phyloP scores from a whole-genome alignment of 2,329 filamentous ascomycete species.

The Ophiobolus disseminans region DNA sequence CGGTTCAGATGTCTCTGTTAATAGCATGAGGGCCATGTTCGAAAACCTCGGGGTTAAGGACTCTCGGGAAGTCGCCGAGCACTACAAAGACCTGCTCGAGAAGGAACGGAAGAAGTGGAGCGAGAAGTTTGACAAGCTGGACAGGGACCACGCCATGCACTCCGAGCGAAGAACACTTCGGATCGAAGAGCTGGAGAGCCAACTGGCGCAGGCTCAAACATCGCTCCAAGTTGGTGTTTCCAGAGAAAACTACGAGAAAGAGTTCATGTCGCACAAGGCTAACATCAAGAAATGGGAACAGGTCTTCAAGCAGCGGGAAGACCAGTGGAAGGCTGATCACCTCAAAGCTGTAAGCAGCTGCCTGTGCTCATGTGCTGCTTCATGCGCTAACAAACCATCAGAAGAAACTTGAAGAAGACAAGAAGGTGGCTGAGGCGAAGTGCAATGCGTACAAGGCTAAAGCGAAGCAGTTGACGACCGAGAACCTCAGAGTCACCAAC shows the following conservation, averaged over 20 bases:
- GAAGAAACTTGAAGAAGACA: conserved; percentile 32
- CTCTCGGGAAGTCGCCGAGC: conserved; percentile 52
- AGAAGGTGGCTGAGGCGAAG: conserved; percentile 34
- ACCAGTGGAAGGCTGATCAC: conserved; percentile 34
- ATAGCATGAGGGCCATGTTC: conserved; percentile 70
- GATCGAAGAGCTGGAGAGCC: conserved; percentile 41
- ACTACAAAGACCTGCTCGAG: conserved; percentile 53
- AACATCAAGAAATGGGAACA: conserved; percentile 43
- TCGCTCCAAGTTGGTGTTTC: conserved; percentile 33
- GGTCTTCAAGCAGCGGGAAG: conserved; percentile 40
- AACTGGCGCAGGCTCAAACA: conserved; percentile 26
- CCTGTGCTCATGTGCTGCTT: neutral
- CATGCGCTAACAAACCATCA: conserved; percentile 11
- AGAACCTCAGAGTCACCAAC: conserved; percentile 26
- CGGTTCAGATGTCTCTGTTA: conserved; percentile 48
- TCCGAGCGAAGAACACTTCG: conserved; percentile 34
- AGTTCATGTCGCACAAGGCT: conserved; percentile 38
- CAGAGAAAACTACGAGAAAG: conserved; percentile 38
- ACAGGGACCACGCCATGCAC: conserved; percentile 72
- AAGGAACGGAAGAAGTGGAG: conserved; percentile 50
- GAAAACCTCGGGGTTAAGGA: conserved; percentile 68
- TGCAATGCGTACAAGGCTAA: conserved; percentile 35
- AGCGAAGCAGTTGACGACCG: conserved; percentile 31
- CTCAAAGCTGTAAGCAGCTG: conserved; percentile 32
- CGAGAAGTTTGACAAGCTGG: conserved; percentile 50